Evolutionary conservation across 2,329 filamentous ascomycete genomes (phyloP).

Genomic region (Fusarium luffae): DNA sequence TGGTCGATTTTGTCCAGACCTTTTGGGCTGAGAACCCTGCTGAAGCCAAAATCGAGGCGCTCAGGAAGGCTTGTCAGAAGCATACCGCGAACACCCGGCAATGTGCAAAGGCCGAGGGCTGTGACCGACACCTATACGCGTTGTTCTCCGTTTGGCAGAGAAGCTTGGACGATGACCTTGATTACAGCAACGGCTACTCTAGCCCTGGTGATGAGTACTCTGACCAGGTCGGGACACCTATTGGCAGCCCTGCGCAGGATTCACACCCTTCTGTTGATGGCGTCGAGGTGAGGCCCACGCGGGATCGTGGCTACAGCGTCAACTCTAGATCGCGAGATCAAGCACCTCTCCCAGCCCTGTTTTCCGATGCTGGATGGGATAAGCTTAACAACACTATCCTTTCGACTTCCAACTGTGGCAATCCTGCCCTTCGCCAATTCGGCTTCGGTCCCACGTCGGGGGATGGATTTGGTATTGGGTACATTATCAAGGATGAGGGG

Average conservation of each 20-base stretch:
- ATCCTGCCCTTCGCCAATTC: slow-evolving; percentile 93
- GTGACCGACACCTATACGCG: slow-evolving; percentile 93
- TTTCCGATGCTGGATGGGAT: slow-evolving; percentile 91
- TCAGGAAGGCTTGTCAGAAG: slow-evolving; percentile 84
- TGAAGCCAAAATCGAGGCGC: slow-evolving; percentile 84
- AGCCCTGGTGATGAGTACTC: slow-evolving; percentile 66
- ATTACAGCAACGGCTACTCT: slow-evolving; percentile 71
- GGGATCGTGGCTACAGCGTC: slow-evolving; percentile 66
- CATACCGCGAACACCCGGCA: slow-evolving; percentile 84
- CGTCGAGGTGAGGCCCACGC: slow-evolving; percentile 51
- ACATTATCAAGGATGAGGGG: slow-evolving; percentile 87
- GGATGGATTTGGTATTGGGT: slow-evolving; percentile 96
- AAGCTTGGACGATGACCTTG: slow-evolving; percentile 74
- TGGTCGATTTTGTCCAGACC: slow-evolving; percentile 87
- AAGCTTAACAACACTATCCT: slow-evolving; percentile 94
- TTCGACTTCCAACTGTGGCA: slow-evolving; percentile 98
- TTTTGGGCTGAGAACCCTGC: slow-evolving; percentile 95
- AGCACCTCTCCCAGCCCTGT: slow-evolving; percentile 77
- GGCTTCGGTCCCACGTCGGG: slow-evolving; percentile 95
- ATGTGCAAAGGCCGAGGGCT: slow-evolving; percentile 89
- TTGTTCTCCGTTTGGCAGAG: slow-evolving; percentile 96
- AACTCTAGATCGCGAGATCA: slow-evolving; percentile 60
- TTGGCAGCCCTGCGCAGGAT: slow-evolving; percentile 65
- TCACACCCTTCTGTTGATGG: slow-evolving; percentile 54
- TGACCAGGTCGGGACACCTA: slow-evolving; percentile 56